Conservation (phyloP, 306 rosid species). For the Lupinus albus region DNA sequence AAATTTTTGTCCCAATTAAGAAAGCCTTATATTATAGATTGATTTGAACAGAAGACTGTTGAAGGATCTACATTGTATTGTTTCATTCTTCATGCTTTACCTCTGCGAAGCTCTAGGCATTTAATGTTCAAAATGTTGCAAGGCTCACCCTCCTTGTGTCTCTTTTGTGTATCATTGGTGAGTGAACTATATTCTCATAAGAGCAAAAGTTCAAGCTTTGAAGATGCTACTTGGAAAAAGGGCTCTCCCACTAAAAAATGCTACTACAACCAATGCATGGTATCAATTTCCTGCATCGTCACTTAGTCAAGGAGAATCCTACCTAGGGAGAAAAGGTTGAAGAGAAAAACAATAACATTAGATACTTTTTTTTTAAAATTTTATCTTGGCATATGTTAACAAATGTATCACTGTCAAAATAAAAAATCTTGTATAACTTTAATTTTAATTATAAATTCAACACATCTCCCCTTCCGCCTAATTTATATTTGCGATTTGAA, state of each 20-base stretch:
- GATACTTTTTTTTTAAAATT: too few species aligned
- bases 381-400: too few species aligned
- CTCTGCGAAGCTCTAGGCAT: neutral
- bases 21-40: constrained; percentile 19
- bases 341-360: too few species aligned
- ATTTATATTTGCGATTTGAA: too few species aligned
- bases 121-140: neutral
- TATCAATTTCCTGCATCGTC: constrained; percentile 2
- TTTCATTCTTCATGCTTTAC: too few species aligned
- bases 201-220: neutral
- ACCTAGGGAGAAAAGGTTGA: neutral
- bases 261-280: constrained; percentile 9
- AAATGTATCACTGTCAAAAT: too few species aligned
- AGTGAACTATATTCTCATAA: too few species aligned
- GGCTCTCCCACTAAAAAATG: neutral
- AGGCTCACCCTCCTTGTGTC: neutral
- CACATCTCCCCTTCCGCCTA: too few species aligned
- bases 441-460: too few species aligned
- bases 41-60: neutral
- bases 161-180: neutral
- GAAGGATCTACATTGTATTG: constrained; percentile 4
- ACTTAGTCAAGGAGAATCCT: constrained; percentile 19
- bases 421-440: too few species aligned
- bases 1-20: constrained; percentile 1
- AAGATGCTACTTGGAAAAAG: neutral